phyloP scores from a whole-genome alignment of 176 grass and related monocot genomes.

The Coix lacrymajobi region DNA sequence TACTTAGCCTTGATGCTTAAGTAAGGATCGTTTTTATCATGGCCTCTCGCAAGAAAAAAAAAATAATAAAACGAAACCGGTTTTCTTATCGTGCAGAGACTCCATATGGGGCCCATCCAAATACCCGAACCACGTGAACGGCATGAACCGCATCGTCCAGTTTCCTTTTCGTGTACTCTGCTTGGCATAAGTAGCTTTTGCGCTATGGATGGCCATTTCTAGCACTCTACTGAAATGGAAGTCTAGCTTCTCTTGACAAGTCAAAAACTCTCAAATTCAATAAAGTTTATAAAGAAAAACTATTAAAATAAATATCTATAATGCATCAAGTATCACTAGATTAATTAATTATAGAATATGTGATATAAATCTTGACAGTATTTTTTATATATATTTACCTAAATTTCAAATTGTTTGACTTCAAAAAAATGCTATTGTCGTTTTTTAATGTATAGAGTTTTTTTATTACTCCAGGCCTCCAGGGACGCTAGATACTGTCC shows the following conservation, averaged over 20 bases:
- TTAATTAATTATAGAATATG: background rate
- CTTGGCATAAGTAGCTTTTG: background rate
- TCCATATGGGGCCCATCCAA: background rate
- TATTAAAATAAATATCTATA: too few relatives aligned
- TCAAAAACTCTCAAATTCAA: too few relatives aligned
- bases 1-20: constrained; percentile 11
- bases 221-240: too few relatives aligned
- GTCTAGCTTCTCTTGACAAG: too few relatives aligned
- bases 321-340: too few relatives aligned
- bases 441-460: too few relatives aligned
- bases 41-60: background rate
- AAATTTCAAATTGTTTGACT: background rate
- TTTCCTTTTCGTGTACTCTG: background rate
- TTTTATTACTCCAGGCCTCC: too few relatives aligned
- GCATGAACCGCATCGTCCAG: background rate
- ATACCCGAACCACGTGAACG: background rate
- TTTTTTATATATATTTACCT: background rate
- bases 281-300: too few relatives aligned
- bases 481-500: too few relatives aligned
- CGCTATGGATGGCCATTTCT: background rate
- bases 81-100: background rate
- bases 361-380: too few relatives aligned
- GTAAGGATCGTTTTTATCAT: background rate
- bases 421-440: too few relatives aligned
- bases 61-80: too few relatives aligned